phyloP scores from a whole-genome alignment of 805 yeast genomes.

The Metschnikowia shivogae region DNA sequence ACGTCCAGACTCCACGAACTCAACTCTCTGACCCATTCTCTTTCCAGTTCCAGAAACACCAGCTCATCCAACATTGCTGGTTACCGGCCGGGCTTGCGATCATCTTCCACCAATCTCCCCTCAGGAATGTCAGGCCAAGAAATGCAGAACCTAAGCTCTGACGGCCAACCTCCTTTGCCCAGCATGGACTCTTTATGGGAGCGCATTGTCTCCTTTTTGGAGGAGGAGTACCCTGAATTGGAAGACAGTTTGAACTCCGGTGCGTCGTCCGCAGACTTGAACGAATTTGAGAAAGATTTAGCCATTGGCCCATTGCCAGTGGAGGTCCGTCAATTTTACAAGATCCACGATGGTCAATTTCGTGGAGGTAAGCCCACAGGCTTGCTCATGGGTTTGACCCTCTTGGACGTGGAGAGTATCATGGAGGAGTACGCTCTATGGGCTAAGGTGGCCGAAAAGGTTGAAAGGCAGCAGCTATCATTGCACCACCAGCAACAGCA shows the following conservation, averaged over 20 bases:
- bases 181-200: slow-evolving; percentile 42
- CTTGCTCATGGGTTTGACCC: slow-evolving; percentile 38
- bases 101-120: slow-evolving; percentile 36
- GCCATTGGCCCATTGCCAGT: slow-evolving; percentile 40
- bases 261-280: slow-evolving; percentile 43
- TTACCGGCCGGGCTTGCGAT: slow-evolving; percentile 42
- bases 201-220: slow-evolving; percentile 40
- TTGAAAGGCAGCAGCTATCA: slow-evolving; percentile 35
- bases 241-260: slow-evolving; percentile 42
- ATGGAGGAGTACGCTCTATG: slow-evolving; percentile 40
- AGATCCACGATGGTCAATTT: slow-evolving; percentile 44
- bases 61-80: slow-evolving; percentile 24
- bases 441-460: slow-evolving; percentile 38
- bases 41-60: slow-evolving; percentile 20
- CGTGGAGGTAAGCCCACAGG: slow-evolving; percentile 46
- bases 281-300: slow-evolving; percentile 44
- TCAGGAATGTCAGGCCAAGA: slow-evolving; percentile 20
- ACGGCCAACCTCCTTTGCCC: slow-evolving; percentile 20
- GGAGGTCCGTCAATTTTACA: slow-evolving; percentile 43
- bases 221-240: slow-evolving; percentile 44
- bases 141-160: slow-evolving; percentile 13
- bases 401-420: slow-evolving; percentile 41
- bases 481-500: slow-evolving; percentile 26
- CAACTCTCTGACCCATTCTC: slow-evolving; percentile 29
- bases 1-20: slow-evolving; percentile 36